Conservation (phyloP, 345 rosid species). For the Jatropha curcas region DNA sequence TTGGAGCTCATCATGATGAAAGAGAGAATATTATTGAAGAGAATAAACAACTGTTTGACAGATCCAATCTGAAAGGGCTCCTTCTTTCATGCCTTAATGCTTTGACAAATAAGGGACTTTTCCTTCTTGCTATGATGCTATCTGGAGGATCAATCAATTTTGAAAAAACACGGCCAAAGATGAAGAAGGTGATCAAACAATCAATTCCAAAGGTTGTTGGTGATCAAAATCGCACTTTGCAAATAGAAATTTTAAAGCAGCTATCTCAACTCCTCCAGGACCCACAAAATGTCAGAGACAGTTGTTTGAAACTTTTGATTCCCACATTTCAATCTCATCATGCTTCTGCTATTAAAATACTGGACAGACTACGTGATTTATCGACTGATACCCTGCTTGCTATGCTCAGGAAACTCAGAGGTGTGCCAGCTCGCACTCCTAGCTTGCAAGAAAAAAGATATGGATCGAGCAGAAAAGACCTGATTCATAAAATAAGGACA, state of each 20-base stretch:
- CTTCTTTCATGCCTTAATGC: slow-evolving; percentile 47
- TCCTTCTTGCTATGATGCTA: slow-evolving; percentile 49
- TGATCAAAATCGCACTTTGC: slow-evolving; percentile 25
- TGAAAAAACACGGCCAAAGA: slow-evolving; percentile 53
- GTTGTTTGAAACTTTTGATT: slow-evolving; percentile 20
- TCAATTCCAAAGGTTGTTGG: slow-evolving; percentile 26
- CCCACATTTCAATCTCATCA: slow-evolving; percentile 38
- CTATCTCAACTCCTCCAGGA: slow-evolving; percentile 52
- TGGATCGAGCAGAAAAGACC: slow-evolving; percentile 36
- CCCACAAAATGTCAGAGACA: slow-evolving; percentile 46
- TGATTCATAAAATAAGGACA: slow-evolving; percentile 48
- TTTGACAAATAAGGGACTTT: slow-evolving; percentile 65
- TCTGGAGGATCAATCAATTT: slow-evolving; percentile 45
- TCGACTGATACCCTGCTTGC: slow-evolving; percentile 53
- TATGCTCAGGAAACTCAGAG: slow-evolving; percentile 71
- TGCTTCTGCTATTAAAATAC: slow-evolving; percentile 44
- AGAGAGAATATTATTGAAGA: slow-evolving; percentile 24
- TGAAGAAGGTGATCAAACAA: slow-evolving; percentile 60
- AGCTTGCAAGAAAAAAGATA: slow-evolving; percentile 27
- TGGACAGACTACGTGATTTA: slow-evolving; percentile 55
- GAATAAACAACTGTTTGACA: slow-evolving; percentile 24
- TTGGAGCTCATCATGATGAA: slow-evolving; percentile 43
- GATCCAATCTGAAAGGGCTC: slow-evolving; percentile 30
- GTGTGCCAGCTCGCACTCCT: slow-evolving; percentile 39
- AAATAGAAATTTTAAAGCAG: slow-evolving; percentile 30